Conservation (phyloP, 2,329 filamentous ascomycete species). For the Trichoderma simmonsii region DNA sequence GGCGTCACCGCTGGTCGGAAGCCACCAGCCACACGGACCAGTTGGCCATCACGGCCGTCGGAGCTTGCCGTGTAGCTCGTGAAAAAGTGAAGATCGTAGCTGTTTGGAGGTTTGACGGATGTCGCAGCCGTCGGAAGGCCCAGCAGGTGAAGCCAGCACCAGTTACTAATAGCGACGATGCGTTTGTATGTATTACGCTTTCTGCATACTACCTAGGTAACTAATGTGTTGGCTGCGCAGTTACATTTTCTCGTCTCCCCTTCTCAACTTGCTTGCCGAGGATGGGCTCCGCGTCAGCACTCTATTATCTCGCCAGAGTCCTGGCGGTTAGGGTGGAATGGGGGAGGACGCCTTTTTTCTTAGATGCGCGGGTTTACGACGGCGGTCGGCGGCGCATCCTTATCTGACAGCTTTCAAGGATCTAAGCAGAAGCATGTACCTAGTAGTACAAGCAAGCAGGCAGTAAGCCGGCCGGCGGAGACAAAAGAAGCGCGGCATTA, state of each 20-base stretch:
- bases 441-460: neutral
- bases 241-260: neutral
- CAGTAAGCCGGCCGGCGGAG: neutral
- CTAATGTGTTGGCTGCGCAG: neutral
- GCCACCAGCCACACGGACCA: neutral
- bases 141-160: neutral
- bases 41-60: neutral
- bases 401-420: neutral
- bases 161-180: neutral
- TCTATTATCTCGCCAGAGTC: neutral
- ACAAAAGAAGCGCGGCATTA: neutral
- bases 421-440: neutral
- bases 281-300: neutral
- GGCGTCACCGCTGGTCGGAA: neutral
- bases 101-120: neutral
- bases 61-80: neutral
- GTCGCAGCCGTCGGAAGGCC: slow-evolving; percentile 7
- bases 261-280: neutral
- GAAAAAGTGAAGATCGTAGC: too few relatives aligned
- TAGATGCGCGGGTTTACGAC: neutral
- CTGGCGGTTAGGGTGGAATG: too few relatives aligned
- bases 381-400: neutral
- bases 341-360: neutral
- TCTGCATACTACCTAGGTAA: neutral
- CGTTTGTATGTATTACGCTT: neutral